Evolutionary conservation across 371 early-diverging fungal species (phyloP).

Genomic region (Mucor mucedo): DNA sequence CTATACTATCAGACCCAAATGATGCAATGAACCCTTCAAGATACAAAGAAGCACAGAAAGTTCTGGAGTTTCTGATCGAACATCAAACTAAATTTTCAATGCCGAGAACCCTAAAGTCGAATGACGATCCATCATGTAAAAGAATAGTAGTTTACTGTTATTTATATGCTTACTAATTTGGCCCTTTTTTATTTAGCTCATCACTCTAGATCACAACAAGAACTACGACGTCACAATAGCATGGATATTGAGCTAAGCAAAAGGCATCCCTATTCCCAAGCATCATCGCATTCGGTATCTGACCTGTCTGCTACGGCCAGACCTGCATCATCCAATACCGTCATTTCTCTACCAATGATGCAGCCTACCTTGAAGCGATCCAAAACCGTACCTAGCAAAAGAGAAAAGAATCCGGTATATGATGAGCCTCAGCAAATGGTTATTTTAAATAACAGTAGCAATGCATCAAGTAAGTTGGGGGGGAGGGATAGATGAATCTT

Average conservation of each 20-base stretch:
- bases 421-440: conserved; percentile 25
- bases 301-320: neutral
- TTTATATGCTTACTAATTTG: neutral
- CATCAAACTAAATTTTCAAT: conserved; percentile 40
- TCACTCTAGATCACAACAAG: neutral
- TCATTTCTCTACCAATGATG: neutral
- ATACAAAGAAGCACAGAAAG: conserved; percentile 62
- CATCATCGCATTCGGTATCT: conserved; percentile 3
- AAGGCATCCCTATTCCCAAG: conserved; percentile 2
- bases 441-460: conserved; percentile 14
- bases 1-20: conserved; percentile 60
- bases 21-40: conserved; percentile 61
- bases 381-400: conserved; percentile 31
- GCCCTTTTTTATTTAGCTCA: neutral
- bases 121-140: neutral
- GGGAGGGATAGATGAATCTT: no score
- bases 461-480: conserved; percentile 13
- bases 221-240: neutral
- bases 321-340: neutral
- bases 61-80: conserved; percentile 62
- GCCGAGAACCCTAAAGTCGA: conserved; percentile 17
- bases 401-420: conserved; percentile 14
- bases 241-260: neutral
- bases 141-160: conserved; percentile 2
- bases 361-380: conserved; percentile 19